Percentiles rank a stretch among this genome's conserved stretches.
Conservation (phyloP, 495 filamentous ascomycete genomes). For the Penicillium daleae region DNA sequence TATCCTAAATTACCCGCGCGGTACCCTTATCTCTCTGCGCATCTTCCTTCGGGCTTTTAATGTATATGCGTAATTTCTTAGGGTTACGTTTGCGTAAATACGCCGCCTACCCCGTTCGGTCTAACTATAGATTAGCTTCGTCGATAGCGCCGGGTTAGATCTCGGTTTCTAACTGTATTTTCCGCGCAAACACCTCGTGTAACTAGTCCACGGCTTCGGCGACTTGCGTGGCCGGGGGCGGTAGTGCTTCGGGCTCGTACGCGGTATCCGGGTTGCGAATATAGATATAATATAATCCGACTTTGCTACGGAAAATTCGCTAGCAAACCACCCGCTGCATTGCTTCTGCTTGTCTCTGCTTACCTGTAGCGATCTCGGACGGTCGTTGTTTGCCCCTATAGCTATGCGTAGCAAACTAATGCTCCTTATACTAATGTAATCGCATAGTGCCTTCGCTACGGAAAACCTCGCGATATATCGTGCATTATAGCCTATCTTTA, state of each 20-base stretch:
- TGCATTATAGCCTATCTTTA: neutral
- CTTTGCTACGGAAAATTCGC: conserved; percentile 1
- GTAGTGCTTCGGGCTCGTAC: neutral
- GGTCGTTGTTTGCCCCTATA: neutral
- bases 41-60: conserved; percentile 2
- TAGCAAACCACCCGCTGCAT: neutral
- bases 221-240: conserved; percentile 1
- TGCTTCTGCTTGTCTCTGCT: neutral
- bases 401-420: neutral
- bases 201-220: neutral
- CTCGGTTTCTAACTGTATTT: neutral
- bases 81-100: conserved; percentile 1
- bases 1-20: conserved; percentile 4
- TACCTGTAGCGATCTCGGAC: neutral
- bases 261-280: neutral
- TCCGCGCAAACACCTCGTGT: neutral
- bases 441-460: neutral
- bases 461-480: neutral
- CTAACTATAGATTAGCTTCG: neutral
- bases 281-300: conserved; percentile 1
- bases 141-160: conserved; percentile 1
- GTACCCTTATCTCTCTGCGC: conserved; percentile 1
- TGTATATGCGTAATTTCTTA: neutral
- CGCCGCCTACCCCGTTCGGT: conserved; percentile 3
- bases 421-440: conserved; percentile 1